Percentiles rank a stretch among this genome's conserved stretches.
Evolutionary conservation across 805 yeast genomes (phyloP).

Genomic region (Kazachstania psychrophila): DNA sequence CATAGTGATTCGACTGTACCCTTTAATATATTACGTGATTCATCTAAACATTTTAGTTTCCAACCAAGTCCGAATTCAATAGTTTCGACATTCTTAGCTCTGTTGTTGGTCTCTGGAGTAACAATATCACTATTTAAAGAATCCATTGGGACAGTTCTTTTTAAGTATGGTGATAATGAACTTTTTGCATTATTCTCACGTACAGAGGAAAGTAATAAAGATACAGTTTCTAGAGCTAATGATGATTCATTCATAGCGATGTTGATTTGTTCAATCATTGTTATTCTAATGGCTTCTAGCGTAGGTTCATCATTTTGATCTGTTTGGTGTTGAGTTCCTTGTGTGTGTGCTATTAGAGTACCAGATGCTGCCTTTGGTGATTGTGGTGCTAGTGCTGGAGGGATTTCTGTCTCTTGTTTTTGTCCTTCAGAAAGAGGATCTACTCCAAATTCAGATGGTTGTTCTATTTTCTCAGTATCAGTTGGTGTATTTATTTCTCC

Average conservation of each 20-base stretch:
- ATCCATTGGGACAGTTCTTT: slow-evolving; percentile 65
- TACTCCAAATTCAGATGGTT: neutral
- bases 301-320: neutral
- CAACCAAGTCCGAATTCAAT: slow-evolving; percentile 49
- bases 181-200: slow-evolving; percentile 81
- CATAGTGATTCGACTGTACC: slow-evolving; percentile 43
- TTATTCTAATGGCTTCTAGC: slow-evolving; percentile 37
- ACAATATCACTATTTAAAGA: slow-evolving; percentile 48
- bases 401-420: too few species aligned
- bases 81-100: slow-evolving; percentile 19
- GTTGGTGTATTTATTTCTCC: neutral
- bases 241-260: slow-evolving; percentile 84
- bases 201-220: slow-evolving; percentile 67
- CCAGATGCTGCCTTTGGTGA: too few species aligned
- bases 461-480: neutral
- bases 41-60: slow-evolving; percentile 64
- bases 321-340: neutral
- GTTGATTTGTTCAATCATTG: slow-evolving; percentile 43
- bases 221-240: slow-evolving; percentile 75
- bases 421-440: too few species aligned
- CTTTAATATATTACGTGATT: slow-evolving; percentile 44
- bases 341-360: neutral
- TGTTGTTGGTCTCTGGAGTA: slow-evolving; percentile 12
- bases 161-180: slow-evolving; percentile 79
- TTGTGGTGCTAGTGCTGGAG: too few species aligned